Conservation (phyloP, 2,329 filamentous ascomycete species). For the Periconia macrospinosa region DNA sequence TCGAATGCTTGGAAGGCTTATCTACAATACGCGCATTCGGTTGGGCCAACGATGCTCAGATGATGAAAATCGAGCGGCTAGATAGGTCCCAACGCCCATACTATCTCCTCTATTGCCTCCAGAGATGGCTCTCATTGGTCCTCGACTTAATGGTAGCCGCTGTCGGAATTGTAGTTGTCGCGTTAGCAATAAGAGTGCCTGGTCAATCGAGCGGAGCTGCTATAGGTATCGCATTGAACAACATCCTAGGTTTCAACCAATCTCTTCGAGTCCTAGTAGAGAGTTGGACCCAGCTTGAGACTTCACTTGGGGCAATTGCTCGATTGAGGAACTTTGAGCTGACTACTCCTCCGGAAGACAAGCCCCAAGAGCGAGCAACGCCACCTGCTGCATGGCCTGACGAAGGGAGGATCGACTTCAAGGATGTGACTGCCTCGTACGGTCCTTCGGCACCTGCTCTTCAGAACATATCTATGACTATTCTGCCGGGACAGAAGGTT, state of each 20-base stretch:
- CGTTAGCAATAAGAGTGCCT: constrained; percentile 28
- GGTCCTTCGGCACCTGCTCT: constrained; percentile 1
- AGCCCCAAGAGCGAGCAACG: constrained; percentile 22
- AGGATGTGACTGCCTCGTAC: constrained; percentile 1
- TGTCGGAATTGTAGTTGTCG: constrained; percentile 30
- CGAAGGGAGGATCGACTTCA: background rate
- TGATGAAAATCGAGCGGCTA: constrained; percentile 13
- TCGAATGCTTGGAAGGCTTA: constrained; percentile 51
- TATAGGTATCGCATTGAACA: constrained; percentile 53
- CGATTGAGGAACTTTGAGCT: constrained; percentile 53
- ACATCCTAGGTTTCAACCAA: constrained; percentile 53
- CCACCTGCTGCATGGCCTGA: constrained; percentile 3
- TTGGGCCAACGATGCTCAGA: constrained; percentile 63
- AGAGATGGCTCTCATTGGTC: constrained; percentile 42
- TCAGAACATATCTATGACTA: constrained; percentile 2
- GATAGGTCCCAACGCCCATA: constrained; percentile 42
- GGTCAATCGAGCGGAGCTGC: constrained; percentile 47
- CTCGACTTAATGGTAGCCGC: constrained; percentile 37
- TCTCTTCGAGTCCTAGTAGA: constrained; percentile 49
- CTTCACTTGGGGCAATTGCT: constrained; percentile 56
- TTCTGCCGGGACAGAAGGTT: constrained; percentile 27
- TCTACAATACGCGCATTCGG: constrained; percentile 60
- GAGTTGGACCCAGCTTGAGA: constrained; percentile 58
- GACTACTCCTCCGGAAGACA: constrained; percentile 43
- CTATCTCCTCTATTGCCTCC: constrained; percentile 37